Evolutionary conservation across 306 rosid species (phyloP).

Genomic region (Trifolium pratense): DNA sequence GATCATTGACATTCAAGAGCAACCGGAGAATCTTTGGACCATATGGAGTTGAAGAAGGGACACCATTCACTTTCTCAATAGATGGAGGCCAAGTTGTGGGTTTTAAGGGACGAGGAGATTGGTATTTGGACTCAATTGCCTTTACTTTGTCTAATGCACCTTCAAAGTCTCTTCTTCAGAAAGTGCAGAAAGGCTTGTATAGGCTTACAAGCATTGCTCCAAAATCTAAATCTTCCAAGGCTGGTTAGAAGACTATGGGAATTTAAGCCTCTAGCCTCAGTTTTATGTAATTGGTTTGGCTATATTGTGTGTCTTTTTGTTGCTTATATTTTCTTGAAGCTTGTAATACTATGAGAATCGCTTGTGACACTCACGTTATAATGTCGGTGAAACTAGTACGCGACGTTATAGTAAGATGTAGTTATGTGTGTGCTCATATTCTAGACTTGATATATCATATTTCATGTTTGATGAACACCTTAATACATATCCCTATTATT

Average conservation of each 20-base stretch:
- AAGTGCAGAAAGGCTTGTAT: conserved; percentile 49
- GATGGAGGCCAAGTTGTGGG: conserved; percentile 68
- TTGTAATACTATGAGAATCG: neutral
- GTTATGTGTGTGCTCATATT: neutral
- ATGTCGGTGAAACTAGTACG: neutral
- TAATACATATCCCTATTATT: no score
- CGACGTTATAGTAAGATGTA: neutral
- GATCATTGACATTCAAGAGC: conserved; percentile 64
- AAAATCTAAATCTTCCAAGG: conserved; percentile 41
- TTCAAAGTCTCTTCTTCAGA: conserved; percentile 45
- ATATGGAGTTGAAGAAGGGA: conserved; percentile 67
- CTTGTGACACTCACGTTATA: neutral
- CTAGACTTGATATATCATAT: neutral
- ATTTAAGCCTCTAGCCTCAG: neutral
- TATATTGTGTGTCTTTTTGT: neutral
- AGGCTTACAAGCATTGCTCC: conserved; percentile 46
- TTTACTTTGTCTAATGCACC: conserved; percentile 44
- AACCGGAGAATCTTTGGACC: conserved; percentile 63
- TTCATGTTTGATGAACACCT: no score
- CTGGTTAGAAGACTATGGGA: conserved; percentile 1
- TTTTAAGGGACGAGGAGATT: conserved; percentile 56
- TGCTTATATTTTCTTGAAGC: neutral
- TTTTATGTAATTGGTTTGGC: neutral
- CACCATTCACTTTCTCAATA: conserved; percentile 57
- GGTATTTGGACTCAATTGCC: conserved; percentile 61